Evolutionary conservation across 1,284 basidiomycete species (phyloP).

Genomic region (Kwoniella shivajii): DNA sequence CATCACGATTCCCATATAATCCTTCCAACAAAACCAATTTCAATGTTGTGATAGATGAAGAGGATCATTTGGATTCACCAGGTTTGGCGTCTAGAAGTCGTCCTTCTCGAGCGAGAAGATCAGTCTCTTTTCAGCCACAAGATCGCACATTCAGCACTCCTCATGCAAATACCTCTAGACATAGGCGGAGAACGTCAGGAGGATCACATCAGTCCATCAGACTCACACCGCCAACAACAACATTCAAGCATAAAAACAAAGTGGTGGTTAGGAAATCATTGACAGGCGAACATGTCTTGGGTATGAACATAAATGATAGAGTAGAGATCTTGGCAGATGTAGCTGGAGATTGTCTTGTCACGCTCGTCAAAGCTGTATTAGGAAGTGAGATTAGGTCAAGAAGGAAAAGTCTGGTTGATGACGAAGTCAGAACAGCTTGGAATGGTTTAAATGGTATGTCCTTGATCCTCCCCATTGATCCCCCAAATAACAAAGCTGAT

Average conservation of each 20-base stretch:
- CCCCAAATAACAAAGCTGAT: not conserved
- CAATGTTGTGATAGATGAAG: not conserved
- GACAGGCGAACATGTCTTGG: constrained; percentile 18
- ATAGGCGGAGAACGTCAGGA: constrained; percentile 2
- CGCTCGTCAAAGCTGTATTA: constrained; percentile 19
- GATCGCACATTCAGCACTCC: not conserved
- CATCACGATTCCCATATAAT: constrained; percentile 8
- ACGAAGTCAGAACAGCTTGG: constrained; percentile 20
- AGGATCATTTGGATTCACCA: not conserved
- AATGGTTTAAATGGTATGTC: constrained; percentile 26
- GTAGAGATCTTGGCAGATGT: constrained; percentile 28
- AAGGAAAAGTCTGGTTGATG: constrained; percentile 5
- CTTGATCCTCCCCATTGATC: not conserved
- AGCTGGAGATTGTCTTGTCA: constrained; percentile 36
- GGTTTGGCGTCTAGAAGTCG: not conserved
- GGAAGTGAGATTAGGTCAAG: not conserved
- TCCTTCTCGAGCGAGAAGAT: not conserved
- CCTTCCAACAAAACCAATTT: not conserved
- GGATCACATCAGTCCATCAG: constrained; percentile 12
- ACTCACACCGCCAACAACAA: constrained; percentile 7
- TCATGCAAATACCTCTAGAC: not conserved
- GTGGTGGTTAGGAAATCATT: constrained; percentile 23
- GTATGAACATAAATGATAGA: constrained; percentile 26
- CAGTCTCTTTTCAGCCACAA: constrained; percentile 14
- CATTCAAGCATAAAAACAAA: not conserved